Evolutionary conservation across 2,329 filamentous ascomycete genomes (phyloP), one percentile per base, ranked within the genome.

Genomic region (Monosporascus cannonballus): DNA sequence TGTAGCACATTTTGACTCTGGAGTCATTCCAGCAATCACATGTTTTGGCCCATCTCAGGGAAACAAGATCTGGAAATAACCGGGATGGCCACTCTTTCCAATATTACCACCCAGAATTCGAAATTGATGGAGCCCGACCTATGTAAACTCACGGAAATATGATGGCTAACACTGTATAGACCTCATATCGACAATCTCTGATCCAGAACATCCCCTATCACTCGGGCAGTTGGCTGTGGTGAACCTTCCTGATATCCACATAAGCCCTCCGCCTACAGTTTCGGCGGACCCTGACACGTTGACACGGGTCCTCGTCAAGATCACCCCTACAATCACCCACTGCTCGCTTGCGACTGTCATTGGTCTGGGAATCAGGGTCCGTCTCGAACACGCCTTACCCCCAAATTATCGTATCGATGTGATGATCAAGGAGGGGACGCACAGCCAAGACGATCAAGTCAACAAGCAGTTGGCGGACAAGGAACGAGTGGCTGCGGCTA

Each of bases 401-500:
- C 89, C 94, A 36, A 89, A 93, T 64, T 99, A 94, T 70, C 84
- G 94, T 38, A 81, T 97, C 49, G 92, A 97, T 69, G 90, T 97
- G 46, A 83, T 86, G 62, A 96, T 96, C 71, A 96, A 97, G 71
- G 88, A 96, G 71, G 93, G 92, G 56, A 94, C 91, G n/a, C 94
- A 97, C 69, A 90, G 85, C 59, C 95, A 95, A 56, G 93, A 90
- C 46, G 91, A 96, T 57, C 91, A 96, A 69, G 91, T 96, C 50
- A 96, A 96, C 74, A 96, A 96, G 77, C 94, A 99, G 72, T 76
- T 99, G 44, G 89, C 85, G 36, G 94, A 99, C 73, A 99, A 97
- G 76, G 94, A 99, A 74, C 80, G 94, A 56, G 94, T 99, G 45
- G 92, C 93, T 1, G 94, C 94, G 9, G 94, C 94, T 6, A 75